Evolutionary conservation across 306 rosid genomes (phyloP).

Genomic region (Glycine latifolia): DNA sequence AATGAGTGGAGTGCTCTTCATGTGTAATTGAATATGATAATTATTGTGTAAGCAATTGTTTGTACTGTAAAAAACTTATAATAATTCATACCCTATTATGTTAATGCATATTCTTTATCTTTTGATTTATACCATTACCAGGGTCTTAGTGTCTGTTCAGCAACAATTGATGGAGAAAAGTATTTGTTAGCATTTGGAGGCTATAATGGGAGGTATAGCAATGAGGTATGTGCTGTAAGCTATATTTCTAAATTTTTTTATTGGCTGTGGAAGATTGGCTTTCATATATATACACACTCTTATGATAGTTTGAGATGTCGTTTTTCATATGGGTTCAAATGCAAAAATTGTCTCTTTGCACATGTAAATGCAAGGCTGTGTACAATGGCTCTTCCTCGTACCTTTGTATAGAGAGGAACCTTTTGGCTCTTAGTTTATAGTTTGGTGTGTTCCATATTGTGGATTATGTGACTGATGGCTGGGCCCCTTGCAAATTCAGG

Average conservation of each 20-base stretch:
- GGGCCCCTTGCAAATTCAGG: slow-evolving; percentile 54
- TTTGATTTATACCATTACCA: slow-evolving; percentile 49
- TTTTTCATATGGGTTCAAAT: neutral
- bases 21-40: slow-evolving; percentile 42
- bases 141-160: slow-evolving; percentile 87
- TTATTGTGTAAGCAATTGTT: slow-evolving; percentile 22
- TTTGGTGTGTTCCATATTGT: slow-evolving; percentile 29
- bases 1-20: slow-evolving; percentile 7
- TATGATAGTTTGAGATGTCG: neutral
- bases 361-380: too few species aligned
- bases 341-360: too few species aligned
- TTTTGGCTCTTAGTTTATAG: too few species aligned
- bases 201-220: slow-evolving; percentile 95
- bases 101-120: slow-evolving; percentile 30
- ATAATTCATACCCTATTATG: slow-evolving; percentile 23
- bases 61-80: slow-evolving; percentile 7
- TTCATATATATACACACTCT: neutral
- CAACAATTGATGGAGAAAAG: slow-evolving; percentile 71
- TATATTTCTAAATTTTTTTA: neutral
- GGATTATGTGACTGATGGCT: slow-evolving; percentile 42
- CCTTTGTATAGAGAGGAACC: too few species aligned
- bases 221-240: slow-evolving; percentile 69
- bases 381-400: too few species aligned
- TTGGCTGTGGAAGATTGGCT: neutral
- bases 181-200: slow-evolving; percentile 95